Evolutionary conservation across 345 rosid species (phyloP).

Genomic region (Salix exigua): DNA sequence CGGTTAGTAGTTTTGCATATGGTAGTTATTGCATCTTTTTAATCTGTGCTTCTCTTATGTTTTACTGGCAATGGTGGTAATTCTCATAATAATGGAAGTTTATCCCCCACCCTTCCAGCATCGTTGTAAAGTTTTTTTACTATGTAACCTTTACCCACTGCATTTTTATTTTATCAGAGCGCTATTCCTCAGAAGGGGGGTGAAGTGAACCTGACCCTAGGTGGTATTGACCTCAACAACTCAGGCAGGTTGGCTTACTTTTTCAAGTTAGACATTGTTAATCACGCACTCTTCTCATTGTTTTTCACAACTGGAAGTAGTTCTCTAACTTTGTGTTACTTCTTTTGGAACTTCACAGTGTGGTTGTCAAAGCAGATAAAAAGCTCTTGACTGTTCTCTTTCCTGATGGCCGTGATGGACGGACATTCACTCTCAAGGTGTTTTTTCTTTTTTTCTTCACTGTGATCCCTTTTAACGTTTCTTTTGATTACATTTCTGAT

Average conservation of each 20-base stretch:
- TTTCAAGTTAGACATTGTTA: conserved; percentile 19
- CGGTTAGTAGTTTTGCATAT: conserved; percentile 40
- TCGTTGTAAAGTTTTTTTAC: conserved; percentile 4
- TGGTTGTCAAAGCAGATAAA: conserved; percentile 93
- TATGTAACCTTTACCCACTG: conserved; percentile 6
- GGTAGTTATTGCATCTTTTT: conserved; percentile 1
- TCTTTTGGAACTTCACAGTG: conserved; percentile 45
- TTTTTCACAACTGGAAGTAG: conserved; percentile 17
- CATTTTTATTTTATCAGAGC: conserved; percentile 39
- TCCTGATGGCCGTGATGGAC: conserved; percentile 94
- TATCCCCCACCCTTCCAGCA: conserved; percentile 1
- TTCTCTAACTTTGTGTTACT: conserved; percentile 28
- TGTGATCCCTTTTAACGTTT: not conserved
- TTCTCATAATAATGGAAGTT: not conserved
- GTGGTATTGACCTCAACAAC: conserved; percentile 98
- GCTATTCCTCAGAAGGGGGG: conserved; percentile 53
- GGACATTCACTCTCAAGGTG: conserved; percentile 97
- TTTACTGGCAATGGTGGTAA: not conserved
- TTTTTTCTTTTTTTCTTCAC: conserved; percentile 7
- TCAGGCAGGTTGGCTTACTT: conserved; percentile 99
- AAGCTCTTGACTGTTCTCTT: conserved; percentile 90
- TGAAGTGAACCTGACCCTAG: conserved; percentile 74
- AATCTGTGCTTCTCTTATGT: not conserved
- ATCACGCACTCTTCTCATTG: conserved; percentile 8
- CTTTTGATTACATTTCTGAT: not conserved